These are phyloP conservation scores for Strigomonas culicis DNA, from an alignment of 208 protist species.

Conservation along the genomic window DNA sequence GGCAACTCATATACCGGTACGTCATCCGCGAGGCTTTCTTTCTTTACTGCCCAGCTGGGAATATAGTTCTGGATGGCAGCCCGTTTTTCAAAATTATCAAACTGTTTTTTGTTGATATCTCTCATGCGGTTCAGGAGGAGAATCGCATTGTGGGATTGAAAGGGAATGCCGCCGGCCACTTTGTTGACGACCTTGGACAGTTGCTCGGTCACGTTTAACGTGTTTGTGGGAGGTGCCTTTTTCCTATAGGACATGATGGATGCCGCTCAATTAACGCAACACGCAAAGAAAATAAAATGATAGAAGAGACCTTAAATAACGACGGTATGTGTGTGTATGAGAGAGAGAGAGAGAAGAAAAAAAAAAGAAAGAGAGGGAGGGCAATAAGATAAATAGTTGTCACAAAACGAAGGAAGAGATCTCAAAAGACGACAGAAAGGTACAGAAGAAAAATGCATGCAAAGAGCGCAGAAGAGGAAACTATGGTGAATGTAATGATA, in stretches of 20 bases:
- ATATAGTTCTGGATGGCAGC: constrained; percentile 56
- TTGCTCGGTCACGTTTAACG: constrained; percentile 47
- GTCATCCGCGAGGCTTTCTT: constrained; percentile 16
- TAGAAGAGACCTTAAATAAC: no score
- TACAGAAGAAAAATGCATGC: no score
- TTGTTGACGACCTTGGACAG: constrained; percentile 64
- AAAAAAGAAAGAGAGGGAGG: constrained; percentile 17
- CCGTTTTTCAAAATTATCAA: constrained; percentile 56
- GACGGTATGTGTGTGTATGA: not conserved
- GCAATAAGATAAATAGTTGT: not conserved
- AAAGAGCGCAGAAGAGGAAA: no score
- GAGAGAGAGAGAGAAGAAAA: constrained; percentile 8
- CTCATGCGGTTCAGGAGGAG: constrained; percentile 56
- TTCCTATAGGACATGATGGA: constrained; percentile 58
- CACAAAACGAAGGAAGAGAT: no score
- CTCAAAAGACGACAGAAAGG: no score
- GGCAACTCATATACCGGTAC: constrained; percentile 41
- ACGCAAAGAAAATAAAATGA: not conserved
- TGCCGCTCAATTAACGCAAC: no score
- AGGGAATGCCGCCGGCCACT: constrained; percentile 34
- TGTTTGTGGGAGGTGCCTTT: constrained; percentile 39
- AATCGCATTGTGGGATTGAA: constrained; percentile 82
- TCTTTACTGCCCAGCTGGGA: constrained; percentile 34
- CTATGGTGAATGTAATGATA: not conserved
- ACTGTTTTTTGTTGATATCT: constrained; percentile 32